phyloP scores from a whole-genome alignment of 495 filamentous ascomycete species.

The Aspergillus bertholletiae region DNA sequence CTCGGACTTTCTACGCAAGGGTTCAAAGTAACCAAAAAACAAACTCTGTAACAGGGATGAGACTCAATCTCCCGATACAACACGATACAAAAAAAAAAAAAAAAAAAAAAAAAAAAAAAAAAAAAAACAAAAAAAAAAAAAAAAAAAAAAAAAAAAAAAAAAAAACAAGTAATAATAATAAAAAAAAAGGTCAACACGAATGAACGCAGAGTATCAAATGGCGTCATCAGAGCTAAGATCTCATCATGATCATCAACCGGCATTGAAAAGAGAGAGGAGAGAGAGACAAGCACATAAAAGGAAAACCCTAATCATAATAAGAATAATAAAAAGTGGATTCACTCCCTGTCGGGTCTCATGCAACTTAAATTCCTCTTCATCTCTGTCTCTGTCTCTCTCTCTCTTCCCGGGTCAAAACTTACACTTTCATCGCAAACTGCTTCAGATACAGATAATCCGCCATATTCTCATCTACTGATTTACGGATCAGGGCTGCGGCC shows the following conservation, averaged over 20 bases:
- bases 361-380: constrained; percentile 6
- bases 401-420: neutral
- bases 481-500: constrained; percentile 68
- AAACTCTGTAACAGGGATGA: too few relatives aligned
- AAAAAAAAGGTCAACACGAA: constrained; percentile 1
- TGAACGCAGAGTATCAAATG: constrained; percentile 17
- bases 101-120: too few relatives aligned
- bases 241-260: constrained; percentile 8
- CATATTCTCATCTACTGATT: constrained; percentile 75
- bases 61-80: neutral
- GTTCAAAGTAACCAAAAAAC: too few relatives aligned
- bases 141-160: constrained; percentile 1
- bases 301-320: too few relatives aligned
- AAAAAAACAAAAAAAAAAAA: neutral
- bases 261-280: neutral
- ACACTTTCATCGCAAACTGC: constrained; percentile 75
- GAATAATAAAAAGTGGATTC: neutral
- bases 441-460: constrained; percentile 90
- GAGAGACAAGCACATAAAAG: too few relatives aligned
- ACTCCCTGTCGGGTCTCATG: neutral
- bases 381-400: constrained; percentile 8
- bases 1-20: too few relatives aligned
- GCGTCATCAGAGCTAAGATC: constrained; percentile 33
- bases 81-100: neutral
- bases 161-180: neutral